Percentiles rank a stretch among this genome's conserved stretches.
Evolutionary conservation across 495 filamentous ascomycete species (phyloP).

Genomic region (Hypomontagnella submonticulosa): DNA sequence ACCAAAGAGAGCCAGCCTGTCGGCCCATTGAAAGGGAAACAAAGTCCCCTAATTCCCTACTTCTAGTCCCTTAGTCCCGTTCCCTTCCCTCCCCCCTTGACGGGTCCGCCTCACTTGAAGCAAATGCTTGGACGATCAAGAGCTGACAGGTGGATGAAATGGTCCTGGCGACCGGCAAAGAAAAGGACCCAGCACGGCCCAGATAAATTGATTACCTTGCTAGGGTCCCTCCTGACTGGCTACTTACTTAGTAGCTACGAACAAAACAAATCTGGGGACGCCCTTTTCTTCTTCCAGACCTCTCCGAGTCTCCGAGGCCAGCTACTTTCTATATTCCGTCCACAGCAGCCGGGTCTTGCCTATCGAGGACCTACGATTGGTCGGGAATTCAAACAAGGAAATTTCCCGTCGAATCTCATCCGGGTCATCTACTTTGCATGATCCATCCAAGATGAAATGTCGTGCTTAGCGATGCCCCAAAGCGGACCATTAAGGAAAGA

Average conservation of each 20-base stretch:
- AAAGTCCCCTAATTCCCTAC: too few relatives aligned
- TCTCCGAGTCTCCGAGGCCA: constrained; percentile 38
- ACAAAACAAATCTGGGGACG: background rate
- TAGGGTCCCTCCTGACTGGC: constrained; percentile 18
- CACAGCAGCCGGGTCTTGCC: constrained; percentile 32
- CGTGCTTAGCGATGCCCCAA: constrained; percentile 28
- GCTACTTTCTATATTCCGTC: constrained; percentile 22
- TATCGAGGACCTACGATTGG: constrained; percentile 39
- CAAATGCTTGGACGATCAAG: constrained; percentile 21
- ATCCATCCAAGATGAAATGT: constrained; percentile 41
- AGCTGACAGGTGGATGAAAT: constrained; percentile 28
- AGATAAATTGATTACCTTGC: constrained; percentile 36
- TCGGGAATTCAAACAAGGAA: constrained; percentile 34
- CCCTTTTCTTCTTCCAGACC: constrained; percentile 20
- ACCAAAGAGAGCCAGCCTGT: constrained; percentile 5
- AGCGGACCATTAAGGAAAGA: constrained; percentile 40
- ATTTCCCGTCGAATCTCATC: constrained; percentile 46
- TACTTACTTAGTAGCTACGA: background rate
- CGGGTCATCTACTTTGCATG: constrained; percentile 45
- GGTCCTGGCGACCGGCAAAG: constrained; percentile 18
- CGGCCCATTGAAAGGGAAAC: background rate
- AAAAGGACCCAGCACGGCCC: background rate
- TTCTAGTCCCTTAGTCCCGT: too few relatives aligned
- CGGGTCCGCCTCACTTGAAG: constrained; percentile 43
- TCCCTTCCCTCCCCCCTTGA: constrained; percentile 8